Percentiles rank a stretch among this genome's conserved stretches.
Evolutionary conservation across 2,329 filamentous ascomycete genomes (phyloP).

Genomic region (Berkeleyomyces rouxiae): DNA sequence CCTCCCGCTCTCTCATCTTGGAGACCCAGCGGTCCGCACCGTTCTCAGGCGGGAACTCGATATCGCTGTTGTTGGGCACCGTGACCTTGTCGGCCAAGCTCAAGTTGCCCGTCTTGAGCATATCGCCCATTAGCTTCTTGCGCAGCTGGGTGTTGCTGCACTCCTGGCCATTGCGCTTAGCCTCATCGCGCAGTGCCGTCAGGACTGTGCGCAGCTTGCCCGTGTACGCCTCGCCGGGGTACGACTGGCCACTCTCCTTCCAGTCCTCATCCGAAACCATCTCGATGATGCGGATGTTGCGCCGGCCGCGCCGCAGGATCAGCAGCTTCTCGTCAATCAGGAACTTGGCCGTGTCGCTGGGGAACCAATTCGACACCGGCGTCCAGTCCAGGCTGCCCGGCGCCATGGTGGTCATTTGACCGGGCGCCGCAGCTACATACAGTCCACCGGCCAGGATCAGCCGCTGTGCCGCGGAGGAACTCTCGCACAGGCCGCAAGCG

Average conservation of each 20-base stretch:
- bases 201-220: conserved; percentile 31
- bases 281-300: conserved; percentile 44
- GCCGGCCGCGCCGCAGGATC: conserved; percentile 46
- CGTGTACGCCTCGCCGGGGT: conserved; percentile 36
- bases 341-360: conserved; percentile 40
- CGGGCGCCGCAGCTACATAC: conserved; percentile 41
- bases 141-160: conserved; percentile 19
- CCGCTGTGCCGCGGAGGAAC: conserved; percentile 40
- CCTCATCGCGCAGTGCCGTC: conserved; percentile 22
- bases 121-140: conserved; percentile 18
- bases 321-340: conserved; percentile 42
- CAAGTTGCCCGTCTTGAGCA: conserved; percentile 4
- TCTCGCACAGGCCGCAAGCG: conserved; percentile 41
- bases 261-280: conserved; percentile 41
- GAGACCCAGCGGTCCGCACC: conserved; percentile 5
- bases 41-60: conserved; percentile 22
- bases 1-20: background rate
- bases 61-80: conserved; percentile 26
- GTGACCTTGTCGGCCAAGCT: conserved; percentile 16
- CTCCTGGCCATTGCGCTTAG: conserved; percentile 20
- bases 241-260: conserved; percentile 29
- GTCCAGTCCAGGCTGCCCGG: conserved; percentile 41
- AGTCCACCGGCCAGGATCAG: conserved; percentile 38
- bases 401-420: conserved; percentile 24
- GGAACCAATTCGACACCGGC: conserved; percentile 42